phyloP scores from a whole-genome alignment of 2,329 filamentous ascomycete genomes.

The Blastomyces percursus region DNA sequence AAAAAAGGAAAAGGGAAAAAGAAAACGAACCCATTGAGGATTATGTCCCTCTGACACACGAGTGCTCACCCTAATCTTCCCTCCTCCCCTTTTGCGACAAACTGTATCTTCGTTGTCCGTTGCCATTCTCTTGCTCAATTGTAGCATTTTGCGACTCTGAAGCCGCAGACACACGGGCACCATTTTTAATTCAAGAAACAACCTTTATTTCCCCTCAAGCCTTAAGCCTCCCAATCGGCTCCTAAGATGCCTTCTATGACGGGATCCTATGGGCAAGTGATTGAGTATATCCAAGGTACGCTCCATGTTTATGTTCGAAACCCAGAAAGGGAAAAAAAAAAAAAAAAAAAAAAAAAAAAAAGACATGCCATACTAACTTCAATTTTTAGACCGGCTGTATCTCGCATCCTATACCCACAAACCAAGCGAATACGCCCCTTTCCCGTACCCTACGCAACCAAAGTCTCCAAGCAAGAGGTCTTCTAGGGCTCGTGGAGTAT shows the following conservation, averaged over 20 bases:
- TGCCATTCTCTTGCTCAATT: not conserved
- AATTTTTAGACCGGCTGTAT: slow-evolving; percentile 63
- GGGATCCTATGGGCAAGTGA: slow-evolving; percentile 70
- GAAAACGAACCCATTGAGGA: not conserved
- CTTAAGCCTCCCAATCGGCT: not conserved
- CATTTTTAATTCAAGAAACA: not conserved
- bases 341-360: not conserved
- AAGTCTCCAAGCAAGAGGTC: slow-evolving; percentile 67
- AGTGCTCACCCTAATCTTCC: not conserved
- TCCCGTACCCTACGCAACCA: slow-evolving; percentile 61
- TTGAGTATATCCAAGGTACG: slow-evolving; percentile 92
- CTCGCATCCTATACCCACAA: slow-evolving; percentile 80
- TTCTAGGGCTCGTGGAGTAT: slow-evolving; percentile 47
- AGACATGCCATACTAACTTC: slow-evolving; percentile 7
- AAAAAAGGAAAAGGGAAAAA: not conserved
- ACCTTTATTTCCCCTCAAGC: not conserved
- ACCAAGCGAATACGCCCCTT: slow-evolving; percentile 69
- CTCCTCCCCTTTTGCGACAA: not conserved
- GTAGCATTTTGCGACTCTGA: not conserved
- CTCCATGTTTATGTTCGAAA: slow-evolving; percentile 16
- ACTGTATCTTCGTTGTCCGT: slow-evolving; percentile 1
- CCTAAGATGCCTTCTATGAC: slow-evolving; percentile 40
- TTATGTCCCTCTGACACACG: slow-evolving; percentile 2
- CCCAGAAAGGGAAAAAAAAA: not conserved
- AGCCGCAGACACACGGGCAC: not conserved